These are phyloP conservation scores for Cokeromyces recurvatus DNA, from an alignment of 371 early-diverging fungal genomes.

Conservation along the genomic window DNA sequence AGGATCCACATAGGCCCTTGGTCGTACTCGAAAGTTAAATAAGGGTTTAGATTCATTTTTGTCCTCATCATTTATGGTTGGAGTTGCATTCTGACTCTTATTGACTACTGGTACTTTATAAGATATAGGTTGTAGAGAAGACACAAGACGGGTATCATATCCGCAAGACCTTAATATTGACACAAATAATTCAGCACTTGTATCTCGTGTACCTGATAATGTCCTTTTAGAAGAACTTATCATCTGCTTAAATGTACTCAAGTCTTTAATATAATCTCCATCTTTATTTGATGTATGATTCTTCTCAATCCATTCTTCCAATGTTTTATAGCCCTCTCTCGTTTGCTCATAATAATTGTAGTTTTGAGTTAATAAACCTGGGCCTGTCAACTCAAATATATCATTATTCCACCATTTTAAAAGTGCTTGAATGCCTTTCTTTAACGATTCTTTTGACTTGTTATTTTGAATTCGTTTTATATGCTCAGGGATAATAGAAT, in stretches of 20 bases:
- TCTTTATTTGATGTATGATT: constrained; percentile 8
- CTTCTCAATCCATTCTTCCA: background rate
- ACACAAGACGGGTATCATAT: constrained; percentile 55
- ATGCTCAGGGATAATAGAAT: constrained; percentile 30
- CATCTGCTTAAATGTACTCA: constrained; percentile 15
- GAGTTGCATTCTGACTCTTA: background rate
- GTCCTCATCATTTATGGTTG: background rate
- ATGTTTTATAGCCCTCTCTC: background rate
- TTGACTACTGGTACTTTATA: constrained; percentile 36
- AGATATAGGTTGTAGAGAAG: constrained; percentile 63
- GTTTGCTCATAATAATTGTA: constrained; percentile 22
- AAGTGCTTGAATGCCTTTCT: constrained; percentile 36
- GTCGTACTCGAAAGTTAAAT: constrained; percentile 19
- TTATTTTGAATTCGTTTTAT: constrained; percentile 7
- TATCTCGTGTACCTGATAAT: constrained; percentile 40
- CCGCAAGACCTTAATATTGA: constrained; percentile 51
- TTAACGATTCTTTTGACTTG: constrained; percentile 11
- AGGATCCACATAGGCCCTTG: constrained; percentile 11
- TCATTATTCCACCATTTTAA: constrained; percentile 52
- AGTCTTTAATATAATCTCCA: constrained; percentile 17
- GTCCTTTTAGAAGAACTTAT: constrained; percentile 4
- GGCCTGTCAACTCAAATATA: constrained; percentile 43
- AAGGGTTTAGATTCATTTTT: background rate
- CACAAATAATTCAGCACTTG: constrained; percentile 55
- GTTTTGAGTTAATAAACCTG: constrained; percentile 34